These are phyloP conservation scores for Bipolaris bicolor DNA, from an alignment of 2,329 filamentous ascomycete genomes.

Conservation along the genomic window DNA sequence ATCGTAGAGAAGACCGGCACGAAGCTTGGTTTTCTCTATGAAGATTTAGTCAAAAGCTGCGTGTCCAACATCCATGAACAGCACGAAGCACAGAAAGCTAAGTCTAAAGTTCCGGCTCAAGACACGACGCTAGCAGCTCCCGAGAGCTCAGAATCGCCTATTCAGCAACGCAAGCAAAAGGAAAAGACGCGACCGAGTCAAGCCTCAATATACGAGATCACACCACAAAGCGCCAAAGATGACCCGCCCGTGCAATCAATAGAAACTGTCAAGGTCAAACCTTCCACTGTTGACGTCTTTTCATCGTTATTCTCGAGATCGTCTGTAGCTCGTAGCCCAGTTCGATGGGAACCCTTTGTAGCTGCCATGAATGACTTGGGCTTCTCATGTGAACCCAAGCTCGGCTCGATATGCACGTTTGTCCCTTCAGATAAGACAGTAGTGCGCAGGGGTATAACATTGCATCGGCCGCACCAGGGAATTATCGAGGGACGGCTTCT, in stretches of 20 bases:
- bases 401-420: constrained; percentile 24
- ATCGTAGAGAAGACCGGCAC: constrained; percentile 43
- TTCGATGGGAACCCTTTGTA: constrained; percentile 23
- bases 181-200: constrained; percentile 2
- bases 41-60: constrained; percentile 1
- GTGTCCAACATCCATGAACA: background rate
- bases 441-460: constrained; percentile 10
- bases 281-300: constrained; percentile 50
- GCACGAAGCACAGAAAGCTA: background rate
- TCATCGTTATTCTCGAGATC: constrained; percentile 34
- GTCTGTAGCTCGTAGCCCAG: constrained; percentile 27
- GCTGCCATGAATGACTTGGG: constrained; percentile 24
- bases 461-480: constrained; percentile 26
- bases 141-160: background rate
- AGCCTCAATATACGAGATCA: background rate
- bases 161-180: constrained; percentile 4
- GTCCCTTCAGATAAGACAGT: constrained; percentile 13
- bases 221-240: background rate
- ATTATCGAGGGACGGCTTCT: constrained; percentile 20
- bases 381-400: constrained; percentile 18
- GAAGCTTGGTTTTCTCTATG: constrained; percentile 7
- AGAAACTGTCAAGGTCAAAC: constrained; percentile 47
- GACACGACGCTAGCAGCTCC: background rate
- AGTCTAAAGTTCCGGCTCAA: background rate
- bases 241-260: background rate